Conservation (phyloP, 768 basidiomycete genomes). For the Daedalea quercina region DNA sequence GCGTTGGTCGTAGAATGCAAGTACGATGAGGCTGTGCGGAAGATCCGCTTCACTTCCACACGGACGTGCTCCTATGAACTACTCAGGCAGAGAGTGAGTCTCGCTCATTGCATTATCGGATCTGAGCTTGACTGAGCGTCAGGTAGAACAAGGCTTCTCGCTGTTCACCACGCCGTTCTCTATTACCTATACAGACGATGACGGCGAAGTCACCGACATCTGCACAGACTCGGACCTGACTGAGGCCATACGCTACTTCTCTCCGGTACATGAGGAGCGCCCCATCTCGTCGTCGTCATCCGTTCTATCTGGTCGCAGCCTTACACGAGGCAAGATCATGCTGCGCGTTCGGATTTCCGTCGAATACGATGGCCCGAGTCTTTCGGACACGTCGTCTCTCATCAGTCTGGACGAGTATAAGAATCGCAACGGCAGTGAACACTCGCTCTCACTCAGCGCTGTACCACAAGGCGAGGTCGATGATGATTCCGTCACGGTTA, state of each 20-base stretch:
- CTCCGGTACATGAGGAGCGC: conserved; percentile 62
- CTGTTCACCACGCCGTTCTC: conserved; percentile 62
- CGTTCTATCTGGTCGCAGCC: conserved; percentile 59
- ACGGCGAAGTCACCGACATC: conserved; percentile 71
- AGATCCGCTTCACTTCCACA: conserved; percentile 75
- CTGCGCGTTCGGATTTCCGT: conserved; percentile 70
- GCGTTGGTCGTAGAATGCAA: conserved; percentile 80
- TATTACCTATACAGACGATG: conserved; percentile 85
- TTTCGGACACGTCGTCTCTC: conserved; percentile 84
- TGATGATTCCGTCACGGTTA: conserved; percentile 72
- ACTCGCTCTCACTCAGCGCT: conserved; percentile 43
- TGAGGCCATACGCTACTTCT: conserved; percentile 84
- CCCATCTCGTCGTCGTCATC: conserved; percentile 69
- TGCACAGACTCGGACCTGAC: conserved; percentile 66
- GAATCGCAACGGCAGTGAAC: conserved; percentile 48
- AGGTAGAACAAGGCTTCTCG: conserved; percentile 86
- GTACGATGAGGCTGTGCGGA: conserved; percentile 61
- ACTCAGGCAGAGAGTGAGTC: conserved; percentile 62
- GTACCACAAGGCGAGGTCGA: conserved; percentile 39
- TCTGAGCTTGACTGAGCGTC: conserved; percentile 4
- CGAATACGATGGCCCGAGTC: conserved; percentile 87
- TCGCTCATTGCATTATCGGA: conserved; percentile 1
- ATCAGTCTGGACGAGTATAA: conserved; percentile 72
- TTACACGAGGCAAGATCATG: conserved; percentile 64
- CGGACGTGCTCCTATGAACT: conserved; percentile 73